A percentile compares a stretch with the other conserved stretches of the same genome.
Evolutionary conservation across 1,284 basidiomycete species (phyloP).

Genomic region (Trichosporon sp.): DNA sequence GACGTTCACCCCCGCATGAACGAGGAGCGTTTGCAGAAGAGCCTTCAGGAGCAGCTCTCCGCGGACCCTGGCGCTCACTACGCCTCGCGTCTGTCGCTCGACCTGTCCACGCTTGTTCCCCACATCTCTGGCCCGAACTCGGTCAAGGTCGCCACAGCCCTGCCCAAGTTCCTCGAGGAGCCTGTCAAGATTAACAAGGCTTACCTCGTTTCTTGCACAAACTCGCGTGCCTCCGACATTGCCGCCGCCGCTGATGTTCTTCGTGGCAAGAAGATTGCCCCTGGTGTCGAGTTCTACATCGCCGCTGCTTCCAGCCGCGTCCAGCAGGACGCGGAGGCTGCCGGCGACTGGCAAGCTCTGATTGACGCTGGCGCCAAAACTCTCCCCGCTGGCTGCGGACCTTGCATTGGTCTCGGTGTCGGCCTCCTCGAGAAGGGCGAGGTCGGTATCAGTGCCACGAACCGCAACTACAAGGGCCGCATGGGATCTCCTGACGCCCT

Average conservation of each 20-base stretch:
- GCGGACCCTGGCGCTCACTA: constrained; percentile 84
- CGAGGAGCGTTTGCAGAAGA: constrained; percentile 67
- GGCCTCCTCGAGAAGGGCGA: constrained; percentile 93
- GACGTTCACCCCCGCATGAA: constrained; percentile 82
- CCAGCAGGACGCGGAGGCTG: constrained; percentile 81
- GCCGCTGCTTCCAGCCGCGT: constrained; percentile 91
- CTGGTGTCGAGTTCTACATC: constrained; percentile 95
- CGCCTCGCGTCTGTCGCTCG: constrained; percentile 84
- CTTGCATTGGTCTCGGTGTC: constrained; percentile 93
- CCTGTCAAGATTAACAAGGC: constrained; percentile 92
- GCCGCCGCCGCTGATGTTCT: constrained; percentile 88
- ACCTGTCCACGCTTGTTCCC: constrained; percentile 90
- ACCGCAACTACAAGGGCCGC: constrained; percentile 97
- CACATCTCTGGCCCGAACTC: constrained; percentile 97
- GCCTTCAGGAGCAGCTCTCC: constrained; percentile 63
- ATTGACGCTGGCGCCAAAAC: constrained; percentile 85
- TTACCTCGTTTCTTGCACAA: constrained; percentile 98
- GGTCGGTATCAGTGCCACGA: constrained; percentile 95
- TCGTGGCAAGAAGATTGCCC: constrained; percentile 78
- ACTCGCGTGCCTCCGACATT: constrained; percentile 94
- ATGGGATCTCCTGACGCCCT: constrained; percentile 96
- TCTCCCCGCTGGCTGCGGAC: constrained; percentile 93
- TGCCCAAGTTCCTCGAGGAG: constrained; percentile 74
- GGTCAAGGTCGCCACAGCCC: constrained; percentile 91
- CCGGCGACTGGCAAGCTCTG: constrained; percentile 87